phyloP scores from a whole-genome alignment of 768 basidiomycete species.

The Suillus americanus region DNA sequence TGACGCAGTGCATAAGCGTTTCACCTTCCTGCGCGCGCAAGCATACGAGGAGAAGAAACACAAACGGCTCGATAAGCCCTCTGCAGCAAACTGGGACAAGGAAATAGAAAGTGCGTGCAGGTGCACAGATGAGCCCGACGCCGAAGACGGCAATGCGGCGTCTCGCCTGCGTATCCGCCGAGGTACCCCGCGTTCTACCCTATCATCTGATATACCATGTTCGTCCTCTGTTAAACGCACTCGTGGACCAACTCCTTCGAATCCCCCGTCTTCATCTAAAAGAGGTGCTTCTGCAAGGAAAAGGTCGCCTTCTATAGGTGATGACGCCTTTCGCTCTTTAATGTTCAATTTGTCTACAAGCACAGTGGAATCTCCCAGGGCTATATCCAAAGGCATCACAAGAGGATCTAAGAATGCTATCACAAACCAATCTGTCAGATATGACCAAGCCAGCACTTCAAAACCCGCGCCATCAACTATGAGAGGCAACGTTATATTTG shows the following conservation, averaged over 20 bases:
- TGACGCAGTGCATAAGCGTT: conserved; percentile 43
- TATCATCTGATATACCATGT: background rate
- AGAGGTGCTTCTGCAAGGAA: background rate
- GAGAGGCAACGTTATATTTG: background rate
- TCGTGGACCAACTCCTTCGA: background rate
- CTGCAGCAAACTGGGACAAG: conserved; percentile 25
- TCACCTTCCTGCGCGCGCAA: conserved; percentile 43
- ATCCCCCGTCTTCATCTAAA: background rate
- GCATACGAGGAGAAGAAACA: conserved; percentile 46
- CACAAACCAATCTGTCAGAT: background rate
- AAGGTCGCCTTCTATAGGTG: background rate
- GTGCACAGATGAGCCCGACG: conserved; percentile 26
- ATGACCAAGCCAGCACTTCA: background rate
- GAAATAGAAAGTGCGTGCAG: conserved; percentile 22
- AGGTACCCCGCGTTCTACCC: conserved; percentile 1
- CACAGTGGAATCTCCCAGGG: background rate
- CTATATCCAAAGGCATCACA: background rate
- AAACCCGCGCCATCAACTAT: background rate
- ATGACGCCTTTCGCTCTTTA: conserved; percentile 1
- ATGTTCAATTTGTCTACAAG: background rate
- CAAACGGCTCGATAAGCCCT: conserved; percentile 11
- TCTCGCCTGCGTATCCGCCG: conserved; percentile 5
- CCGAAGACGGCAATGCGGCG: conserved; percentile 18
- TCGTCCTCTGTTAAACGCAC: background rate
- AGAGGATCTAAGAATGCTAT: background rate